Percentiles rank a stretch among this genome's conserved stretches.
These are phyloP conservation scores for Penicillium verhagenii DNA, from an alignment of 495 filamentous ascomycete species.

Conservation along the genomic window DNA sequence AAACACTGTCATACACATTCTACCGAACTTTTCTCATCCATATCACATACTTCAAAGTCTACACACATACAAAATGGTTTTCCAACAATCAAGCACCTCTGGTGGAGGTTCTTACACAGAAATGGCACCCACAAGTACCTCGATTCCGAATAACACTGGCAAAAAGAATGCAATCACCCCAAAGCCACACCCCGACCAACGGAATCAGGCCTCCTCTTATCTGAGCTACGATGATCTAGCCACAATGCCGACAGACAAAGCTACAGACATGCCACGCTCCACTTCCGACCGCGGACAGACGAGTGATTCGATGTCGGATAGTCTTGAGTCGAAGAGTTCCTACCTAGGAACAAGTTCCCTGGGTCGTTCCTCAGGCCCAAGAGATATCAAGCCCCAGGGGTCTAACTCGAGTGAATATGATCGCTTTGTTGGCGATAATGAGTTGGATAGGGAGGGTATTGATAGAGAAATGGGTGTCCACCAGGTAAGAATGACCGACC, in stretches of 20 bases:
- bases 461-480: slow-evolving; percentile 26
- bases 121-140: slow-evolving; percentile 54
- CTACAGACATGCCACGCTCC: slow-evolving; percentile 52
- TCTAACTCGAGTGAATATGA: slow-evolving; percentile 43
- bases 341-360: slow-evolving; percentile 36
- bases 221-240: slow-evolving; percentile 34
- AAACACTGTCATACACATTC: not conserved
- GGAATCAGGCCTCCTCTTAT: slow-evolving; percentile 26
- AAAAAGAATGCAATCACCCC: slow-evolving; percentile 54
- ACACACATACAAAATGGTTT: slow-evolving; percentile 17
- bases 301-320: slow-evolving; percentile 42
- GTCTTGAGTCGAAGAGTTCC: slow-evolving; percentile 48
- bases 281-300: slow-evolving; percentile 44
- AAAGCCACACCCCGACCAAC: slow-evolving; percentile 54
- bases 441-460: slow-evolving; percentile 24
- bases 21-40: not conserved
- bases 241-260: slow-evolving; percentile 37
- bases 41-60: not conserved
- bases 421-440: slow-evolving; percentile 20
- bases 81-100: slow-evolving; percentile 25
- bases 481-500: slow-evolving; percentile 5
- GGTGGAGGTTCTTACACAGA: slow-evolving; percentile 39
- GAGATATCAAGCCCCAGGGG: slow-evolving; percentile 44
- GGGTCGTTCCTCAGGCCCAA: slow-evolving; percentile 31
- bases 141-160: slow-evolving; percentile 54